These are phyloP conservation scores for Kandelia obovata DNA, from an alignment of 345 rosid genomes.

Conservation along the genomic window DNA sequence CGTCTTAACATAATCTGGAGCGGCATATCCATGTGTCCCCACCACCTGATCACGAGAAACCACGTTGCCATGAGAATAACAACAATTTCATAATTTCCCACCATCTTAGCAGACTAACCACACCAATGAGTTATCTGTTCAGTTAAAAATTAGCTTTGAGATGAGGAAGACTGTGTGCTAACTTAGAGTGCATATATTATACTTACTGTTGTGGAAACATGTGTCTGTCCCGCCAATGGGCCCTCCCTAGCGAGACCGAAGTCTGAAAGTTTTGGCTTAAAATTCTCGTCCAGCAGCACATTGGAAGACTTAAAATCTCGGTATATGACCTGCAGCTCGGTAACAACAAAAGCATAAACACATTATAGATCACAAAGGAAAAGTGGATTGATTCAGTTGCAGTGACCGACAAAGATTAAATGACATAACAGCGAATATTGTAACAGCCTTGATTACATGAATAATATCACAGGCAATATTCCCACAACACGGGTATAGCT, in stretches of 20 bases:
- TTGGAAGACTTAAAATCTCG: conserved; percentile 84
- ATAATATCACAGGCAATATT: too few species aligned
- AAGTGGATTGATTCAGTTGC: too few species aligned
- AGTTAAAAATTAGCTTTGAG: too few species aligned
- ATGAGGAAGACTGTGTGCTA: too few species aligned
- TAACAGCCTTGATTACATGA: not conserved
- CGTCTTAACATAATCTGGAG: conserved; percentile 81
- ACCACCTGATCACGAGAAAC: conserved; percentile 47
- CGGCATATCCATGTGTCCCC: conserved; percentile 89
- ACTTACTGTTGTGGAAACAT: conserved; percentile 90
- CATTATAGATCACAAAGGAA: too few species aligned
- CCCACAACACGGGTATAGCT: too few species aligned
- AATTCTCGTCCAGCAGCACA: conserved; percentile 60
- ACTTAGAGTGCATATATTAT: not conserved
- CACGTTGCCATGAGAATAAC: too few species aligned
- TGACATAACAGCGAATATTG: not conserved
- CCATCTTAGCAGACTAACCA: too few species aligned
- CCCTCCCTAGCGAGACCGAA: conserved; percentile 96
- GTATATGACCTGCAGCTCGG: conserved; percentile 55
- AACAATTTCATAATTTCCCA: too few species aligned
- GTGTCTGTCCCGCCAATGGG: conserved; percentile 64
- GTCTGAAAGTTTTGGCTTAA: conserved; percentile 77
- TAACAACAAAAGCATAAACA: not conserved
- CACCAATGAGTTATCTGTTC: too few species aligned
- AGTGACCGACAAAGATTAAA: too few species aligned